Evolutionary conservation across 2,329 filamentous ascomycete species (phyloP).

Genomic region (Monilinia polystroma): DNA sequence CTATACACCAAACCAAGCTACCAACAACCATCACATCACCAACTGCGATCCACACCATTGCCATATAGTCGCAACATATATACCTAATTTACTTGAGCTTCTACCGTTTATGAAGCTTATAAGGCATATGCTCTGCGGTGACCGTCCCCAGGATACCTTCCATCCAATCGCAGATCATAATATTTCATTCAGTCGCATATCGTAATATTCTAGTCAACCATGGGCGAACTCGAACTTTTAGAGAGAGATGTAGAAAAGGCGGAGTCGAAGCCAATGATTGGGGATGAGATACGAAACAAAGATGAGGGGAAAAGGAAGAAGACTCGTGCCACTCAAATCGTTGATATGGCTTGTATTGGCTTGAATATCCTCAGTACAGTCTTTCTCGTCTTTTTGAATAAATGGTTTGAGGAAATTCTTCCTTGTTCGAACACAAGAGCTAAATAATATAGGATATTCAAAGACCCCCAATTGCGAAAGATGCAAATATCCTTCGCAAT

Average conservation of each 20-base stretch:
- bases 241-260: slow-evolving; percentile 36
- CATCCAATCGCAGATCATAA: not conserved
- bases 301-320: slow-evolving; percentile 23
- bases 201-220: not conserved
- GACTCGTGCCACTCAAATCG: slow-evolving; percentile 25
- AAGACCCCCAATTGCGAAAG: slow-evolving; percentile 45
- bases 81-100: not conserved
- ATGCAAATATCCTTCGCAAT: slow-evolving; percentile 49
- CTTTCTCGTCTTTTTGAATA: slow-evolving; percentile 47
- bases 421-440: not conserved
- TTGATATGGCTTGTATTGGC: slow-evolving; percentile 41
- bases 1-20: too few species aligned
- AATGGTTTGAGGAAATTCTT: slow-evolving; percentile 40
- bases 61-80: not conserved
- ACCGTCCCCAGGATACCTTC: not conserved
- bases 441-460: slow-evolving; percentile 43
- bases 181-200: not conserved
- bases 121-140: not conserved
- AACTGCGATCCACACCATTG: not conserved
- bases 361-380: slow-evolving; percentile 47
- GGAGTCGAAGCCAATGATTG: slow-evolving; percentile 26
- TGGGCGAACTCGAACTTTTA: slow-evolving; percentile 16
- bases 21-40: not conserved
- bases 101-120: not conserved
- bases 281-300: slow-evolving; percentile 21